phyloP scores from a whole-genome alignment of 1,139 yeast species.

The Magnusiomyces paraingens region DNA sequence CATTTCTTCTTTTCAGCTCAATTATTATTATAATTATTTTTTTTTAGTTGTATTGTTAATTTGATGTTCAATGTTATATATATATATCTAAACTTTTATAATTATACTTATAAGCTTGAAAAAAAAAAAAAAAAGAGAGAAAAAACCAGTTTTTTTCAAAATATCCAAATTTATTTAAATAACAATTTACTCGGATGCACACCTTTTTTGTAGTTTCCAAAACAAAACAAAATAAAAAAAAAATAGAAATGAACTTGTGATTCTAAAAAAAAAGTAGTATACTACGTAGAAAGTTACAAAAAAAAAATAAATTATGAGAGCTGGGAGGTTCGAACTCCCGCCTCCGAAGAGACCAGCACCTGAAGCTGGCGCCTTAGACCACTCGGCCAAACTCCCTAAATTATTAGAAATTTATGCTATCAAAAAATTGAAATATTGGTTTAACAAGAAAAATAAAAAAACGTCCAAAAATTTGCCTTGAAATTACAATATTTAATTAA shows the following conservation, averaged over 20 bases:
- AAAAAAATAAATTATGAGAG: constrained; percentile 23
- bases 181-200: too few relatives aligned
- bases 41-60: background rate
- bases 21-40: background rate
- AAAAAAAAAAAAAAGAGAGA: background rate
- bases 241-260: background rate
- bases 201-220: background rate
- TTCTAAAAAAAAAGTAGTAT: background rate
- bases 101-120: background rate
- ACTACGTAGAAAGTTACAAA: background rate
- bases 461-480: too few relatives aligned
- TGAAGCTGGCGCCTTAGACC: constrained; percentile 34
- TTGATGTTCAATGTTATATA: background rate
- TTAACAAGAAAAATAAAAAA: too few relatives aligned
- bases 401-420: background rate
- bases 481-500: too few relatives aligned
- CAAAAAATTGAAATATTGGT: background rate
- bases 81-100: background rate
- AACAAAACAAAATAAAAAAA: background rate
- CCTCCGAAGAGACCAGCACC: constrained; percentile 35
- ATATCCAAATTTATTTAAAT: too few relatives aligned
- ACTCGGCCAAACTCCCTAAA: constrained; percentile 33
- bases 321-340: constrained; percentile 35
- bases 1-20: background rate
- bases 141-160: background rate